phyloP scores from a whole-genome alignment of 495 filamentous ascomycete species.

The Daldinia concentrica region DNA sequence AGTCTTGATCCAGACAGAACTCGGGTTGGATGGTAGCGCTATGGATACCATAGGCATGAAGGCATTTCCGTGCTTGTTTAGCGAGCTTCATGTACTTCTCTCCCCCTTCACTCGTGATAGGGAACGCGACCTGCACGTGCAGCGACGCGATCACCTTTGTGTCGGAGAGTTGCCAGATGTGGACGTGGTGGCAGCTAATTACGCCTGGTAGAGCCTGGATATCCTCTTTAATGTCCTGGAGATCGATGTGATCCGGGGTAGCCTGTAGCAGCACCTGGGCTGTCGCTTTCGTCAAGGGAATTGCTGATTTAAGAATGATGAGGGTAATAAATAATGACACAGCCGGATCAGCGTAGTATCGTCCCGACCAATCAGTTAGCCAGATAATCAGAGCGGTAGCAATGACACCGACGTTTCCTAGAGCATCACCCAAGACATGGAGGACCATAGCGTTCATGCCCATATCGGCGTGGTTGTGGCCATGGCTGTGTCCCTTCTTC shows the following conservation, averaged over 20 bases:
- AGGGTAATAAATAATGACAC: slow-evolving; percentile 96
- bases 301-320: slow-evolving; percentile 90
- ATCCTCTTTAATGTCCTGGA: slow-evolving; percentile 92
- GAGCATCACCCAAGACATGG: slow-evolving; percentile 94
- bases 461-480: slow-evolving; percentile 84
- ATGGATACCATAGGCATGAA: slow-evolving; percentile 96
- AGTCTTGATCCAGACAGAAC: slow-evolving; percentile 72
- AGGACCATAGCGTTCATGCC: slow-evolving; percentile 98
- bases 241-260: slow-evolving; percentile 82
- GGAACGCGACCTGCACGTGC: slow-evolving; percentile 85
- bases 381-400: slow-evolving; percentile 91
- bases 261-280: slow-evolving; percentile 95
- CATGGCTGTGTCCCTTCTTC: slow-evolving; percentile 65
- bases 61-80: slow-evolving; percentile 77
- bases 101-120: slow-evolving; percentile 72
- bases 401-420: slow-evolving; percentile 98
- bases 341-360: slow-evolving; percentile 84
- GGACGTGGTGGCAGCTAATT: slow-evolving; percentile 89
- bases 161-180: slow-evolving; percentile 97
- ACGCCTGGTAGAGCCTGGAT: slow-evolving; percentile 86
- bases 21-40: slow-evolving; percentile 98
- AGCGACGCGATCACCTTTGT: slow-evolving; percentile 90
- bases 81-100: slow-evolving; percentile 91
- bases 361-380: slow-evolving; percentile 71
- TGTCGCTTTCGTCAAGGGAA: slow-evolving; percentile 91